These are phyloP conservation scores for Leavenworthia alabamica DNA, from an alignment of 345 rosid species.

Conservation along the genomic window DNA sequence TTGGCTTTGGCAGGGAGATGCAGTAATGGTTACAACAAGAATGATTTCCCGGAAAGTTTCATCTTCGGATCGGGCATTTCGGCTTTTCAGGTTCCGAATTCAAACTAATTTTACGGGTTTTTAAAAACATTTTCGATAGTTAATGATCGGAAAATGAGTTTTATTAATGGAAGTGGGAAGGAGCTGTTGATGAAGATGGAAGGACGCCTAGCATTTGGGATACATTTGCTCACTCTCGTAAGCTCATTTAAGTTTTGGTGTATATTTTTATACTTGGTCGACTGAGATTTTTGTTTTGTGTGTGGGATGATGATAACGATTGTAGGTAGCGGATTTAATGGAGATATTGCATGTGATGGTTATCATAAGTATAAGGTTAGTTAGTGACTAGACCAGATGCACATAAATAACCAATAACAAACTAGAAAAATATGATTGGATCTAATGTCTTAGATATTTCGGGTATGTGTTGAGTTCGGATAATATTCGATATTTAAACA, in stretches of 20 bases:
- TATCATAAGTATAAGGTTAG: background rate
- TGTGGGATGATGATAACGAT: background rate
- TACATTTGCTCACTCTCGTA: too few species aligned
- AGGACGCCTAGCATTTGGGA: constrained; percentile 57
- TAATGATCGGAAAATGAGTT: too few species aligned
- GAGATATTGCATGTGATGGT: background rate
- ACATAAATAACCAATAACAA: too few species aligned
- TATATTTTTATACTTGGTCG: background rate
- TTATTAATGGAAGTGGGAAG: constrained; percentile 32
- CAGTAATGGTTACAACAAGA: too few species aligned
- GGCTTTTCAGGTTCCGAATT: background rate
- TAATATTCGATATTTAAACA: too few species aligned
- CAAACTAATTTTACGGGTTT: background rate
- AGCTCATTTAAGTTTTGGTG: constrained; percentile 16
- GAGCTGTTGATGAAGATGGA: constrained; percentile 55
- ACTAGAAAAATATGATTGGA: too few species aligned
- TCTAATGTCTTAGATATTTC: too few species aligned
- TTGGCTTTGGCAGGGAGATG: background rate
- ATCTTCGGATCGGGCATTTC: background rate
- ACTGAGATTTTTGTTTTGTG: background rate
- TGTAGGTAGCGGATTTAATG: background rate
- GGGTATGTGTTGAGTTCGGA: too few species aligned
- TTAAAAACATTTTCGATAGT: too few species aligned
- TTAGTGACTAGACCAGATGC: background rate
- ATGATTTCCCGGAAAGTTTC: background rate